Percentiles rank a stretch among this genome's conserved stretches.
Evolutionary conservation across 495 filamentous ascomycete species (phyloP).

Genomic region (Haplographium delicatum): DNA sequence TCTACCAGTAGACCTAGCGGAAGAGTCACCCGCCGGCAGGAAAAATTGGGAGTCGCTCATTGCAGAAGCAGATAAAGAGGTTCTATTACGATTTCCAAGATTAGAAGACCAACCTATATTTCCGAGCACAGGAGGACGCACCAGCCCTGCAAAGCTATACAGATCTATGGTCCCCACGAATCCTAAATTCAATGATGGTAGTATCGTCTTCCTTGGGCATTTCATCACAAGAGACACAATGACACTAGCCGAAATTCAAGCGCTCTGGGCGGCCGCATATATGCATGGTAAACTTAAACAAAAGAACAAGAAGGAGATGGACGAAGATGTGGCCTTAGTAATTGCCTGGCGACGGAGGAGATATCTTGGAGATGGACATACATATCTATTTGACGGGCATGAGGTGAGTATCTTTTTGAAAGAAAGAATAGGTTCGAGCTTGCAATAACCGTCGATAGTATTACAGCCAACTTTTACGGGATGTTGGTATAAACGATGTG

Average conservation of each 20-base stretch:
- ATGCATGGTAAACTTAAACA: conserved; percentile 29
- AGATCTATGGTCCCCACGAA: conserved; percentile 4
- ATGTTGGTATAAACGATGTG: conserved; percentile 8
- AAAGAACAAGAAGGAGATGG: conserved; percentile 28
- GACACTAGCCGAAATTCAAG: conserved; percentile 28
- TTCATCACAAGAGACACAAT: conserved; percentile 31
- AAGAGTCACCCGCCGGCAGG: conserved; percentile 4
- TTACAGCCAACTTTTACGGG: neutral
- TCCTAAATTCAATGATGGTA: conserved; percentile 10
- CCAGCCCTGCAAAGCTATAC: neutral
- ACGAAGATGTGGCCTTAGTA: conserved; percentile 30
- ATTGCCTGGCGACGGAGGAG: conserved; percentile 36
- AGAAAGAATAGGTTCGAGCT: neutral
- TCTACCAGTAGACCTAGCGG: neutral
- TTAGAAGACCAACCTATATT: conserved; percentile 11
- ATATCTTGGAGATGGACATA: conserved; percentile 25
- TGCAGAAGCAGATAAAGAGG: conserved; percentile 22
- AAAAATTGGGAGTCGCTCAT: conserved; percentile 27
- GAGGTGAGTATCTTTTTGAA: conserved; percentile 4
- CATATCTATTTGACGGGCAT: conserved; percentile 6
- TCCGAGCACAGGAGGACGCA: neutral
- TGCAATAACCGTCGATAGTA: neutral
- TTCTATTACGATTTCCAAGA: conserved; percentile 24
- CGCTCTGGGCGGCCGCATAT: conserved; percentile 27
- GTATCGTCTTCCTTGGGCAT: conserved; percentile 29